phyloP scores from a whole-genome alignment of 495 filamentous ascomycete species.

The Xylaria scruposa region DNA sequence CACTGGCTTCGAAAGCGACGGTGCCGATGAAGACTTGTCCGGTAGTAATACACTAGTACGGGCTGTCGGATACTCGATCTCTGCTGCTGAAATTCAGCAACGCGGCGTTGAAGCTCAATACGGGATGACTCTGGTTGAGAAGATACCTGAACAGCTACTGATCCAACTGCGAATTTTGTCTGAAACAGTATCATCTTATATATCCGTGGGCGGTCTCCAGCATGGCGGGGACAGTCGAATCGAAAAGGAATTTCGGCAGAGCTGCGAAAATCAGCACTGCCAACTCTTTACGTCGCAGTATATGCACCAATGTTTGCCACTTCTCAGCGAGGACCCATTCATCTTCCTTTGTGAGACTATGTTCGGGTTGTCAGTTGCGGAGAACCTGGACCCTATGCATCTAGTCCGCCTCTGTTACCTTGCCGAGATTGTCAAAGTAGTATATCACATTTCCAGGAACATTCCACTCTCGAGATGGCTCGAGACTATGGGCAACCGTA shows the following conservation, averaged over 20 bases:
- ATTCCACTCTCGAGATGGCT: slow-evolving; percentile 47
- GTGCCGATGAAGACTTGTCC: slow-evolving; percentile 50
- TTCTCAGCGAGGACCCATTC: slow-evolving; percentile 81
- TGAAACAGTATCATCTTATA: slow-evolving; percentile 86
- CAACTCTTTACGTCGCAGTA: slow-evolving; percentile 72
- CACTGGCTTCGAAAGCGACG: slow-evolving; percentile 27
- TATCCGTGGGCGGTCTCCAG: slow-evolving; percentile 74
- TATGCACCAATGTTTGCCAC: slow-evolving; percentile 56
- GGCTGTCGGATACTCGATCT: slow-evolving; percentile 85
- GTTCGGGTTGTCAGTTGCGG: slow-evolving; percentile 56
- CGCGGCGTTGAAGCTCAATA: slow-evolving; percentile 81
- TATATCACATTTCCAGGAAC: slow-evolving; percentile 57
- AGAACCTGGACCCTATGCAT: slow-evolving; percentile 77
- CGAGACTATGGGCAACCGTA: slow-evolving; percentile 43
- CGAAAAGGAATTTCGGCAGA: slow-evolving; percentile 69
- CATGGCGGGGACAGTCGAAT: slow-evolving; percentile 64
- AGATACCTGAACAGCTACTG: slow-evolving; percentile 78
- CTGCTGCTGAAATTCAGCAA: slow-evolving; percentile 89
- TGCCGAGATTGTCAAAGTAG: slow-evolving; percentile 86
- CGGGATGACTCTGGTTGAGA: slow-evolving; percentile 79
- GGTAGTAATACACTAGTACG: slow-evolving; percentile 73
- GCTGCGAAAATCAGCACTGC: slow-evolving; percentile 74
- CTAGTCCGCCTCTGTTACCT: slow-evolving; percentile 88
- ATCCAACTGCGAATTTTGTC: slow-evolving; percentile 90
- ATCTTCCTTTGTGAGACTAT: slow-evolving; percentile 84